Evolutionary conservation across 352 stramenopile genomes (phyloP), one percentile per base, ranked within the genome.

Genomic region (Detonula confervacea): DNA sequence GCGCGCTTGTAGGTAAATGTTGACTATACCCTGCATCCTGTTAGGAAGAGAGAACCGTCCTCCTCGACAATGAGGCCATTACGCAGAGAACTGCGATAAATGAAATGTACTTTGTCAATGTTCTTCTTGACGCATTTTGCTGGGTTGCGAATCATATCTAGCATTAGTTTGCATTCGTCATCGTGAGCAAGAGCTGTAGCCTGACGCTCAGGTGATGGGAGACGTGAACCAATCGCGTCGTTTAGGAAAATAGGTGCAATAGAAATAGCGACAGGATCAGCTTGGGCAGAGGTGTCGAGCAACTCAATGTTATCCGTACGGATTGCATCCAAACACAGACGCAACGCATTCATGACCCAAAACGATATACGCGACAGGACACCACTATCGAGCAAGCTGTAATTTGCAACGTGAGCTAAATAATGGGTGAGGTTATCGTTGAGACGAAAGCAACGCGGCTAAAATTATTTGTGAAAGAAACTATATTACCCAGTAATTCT

Each of bases 181-280:
- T 83, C 75, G 1, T 46, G 33, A 2, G 35, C 24, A 35, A 55
- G 46, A 25, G 54, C 61, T 8, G 57, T 7, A 0, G 16, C 39
- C 75, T 67, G 78, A 1, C 6, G 0, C 1, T 47, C 30, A 25
- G 1, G 0, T 14, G 22, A n/a, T 20, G 75, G 75, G 0, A 83
- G 37, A 8, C 24, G 33, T 1, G 24, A 30, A 22, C 60, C 44
- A 11, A 73, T 47, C 0, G 61, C 49, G 22, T 67, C 75, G 44
- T 65, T 74, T 18, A 78, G 4, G 11, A 83, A 78, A 4, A 44
- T 14, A 8, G 65, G 68, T 30, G 29, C 20, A 22, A 33, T 37
- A 33, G 57, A 30, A 20, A 59, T 37, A 37, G 49, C 49, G 1
- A 25, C 49, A 59, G 49, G 49, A 16, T 20, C 49, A 18, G 9